Evolutionary conservation across 2,329 filamentous ascomycete species (phyloP).

Genomic region (Pseudogymnoascus sp.): DNA sequence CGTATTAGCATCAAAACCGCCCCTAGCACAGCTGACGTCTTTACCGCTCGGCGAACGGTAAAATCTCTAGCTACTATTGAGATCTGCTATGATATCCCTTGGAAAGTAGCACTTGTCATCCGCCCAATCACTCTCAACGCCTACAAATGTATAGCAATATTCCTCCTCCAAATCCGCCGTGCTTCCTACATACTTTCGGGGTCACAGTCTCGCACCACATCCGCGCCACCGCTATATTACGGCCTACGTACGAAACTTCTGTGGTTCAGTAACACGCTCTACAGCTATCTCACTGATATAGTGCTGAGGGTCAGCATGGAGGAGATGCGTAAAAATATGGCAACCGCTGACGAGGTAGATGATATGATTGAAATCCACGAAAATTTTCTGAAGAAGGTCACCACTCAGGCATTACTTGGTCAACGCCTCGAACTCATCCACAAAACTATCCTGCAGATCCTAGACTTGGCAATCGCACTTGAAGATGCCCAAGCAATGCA

Average conservation of each 20-base stretch:
- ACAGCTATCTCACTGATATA: slow-evolving; percentile 69
- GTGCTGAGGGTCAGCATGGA: slow-evolving; percentile 58
- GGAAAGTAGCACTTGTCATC: slow-evolving; percentile 67
- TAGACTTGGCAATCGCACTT: slow-evolving; percentile 69
- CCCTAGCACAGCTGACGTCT: slow-evolving; percentile 36
- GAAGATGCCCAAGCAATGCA: slow-evolving; percentile 50
- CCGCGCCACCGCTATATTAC: slow-evolving; percentile 48
- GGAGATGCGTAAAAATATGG: slow-evolving; percentile 52
- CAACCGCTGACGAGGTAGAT: slow-evolving; percentile 65
- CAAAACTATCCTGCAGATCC: slow-evolving; percentile 64
- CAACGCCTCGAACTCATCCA: slow-evolving; percentile 63
- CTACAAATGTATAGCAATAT: slow-evolving; percentile 68
- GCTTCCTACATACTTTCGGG: slow-evolving; percentile 61
- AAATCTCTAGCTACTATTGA: slow-evolving; percentile 56
- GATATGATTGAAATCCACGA: slow-evolving; percentile 69
- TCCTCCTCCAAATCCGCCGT: slow-evolving; percentile 72
- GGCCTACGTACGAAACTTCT: slow-evolving; percentile 62
- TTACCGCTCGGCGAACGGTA: slow-evolving; percentile 51
- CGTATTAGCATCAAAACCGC: slow-evolving; percentile 55
- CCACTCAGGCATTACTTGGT: slow-evolving; percentile 64
- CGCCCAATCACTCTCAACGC: slow-evolving; percentile 54
- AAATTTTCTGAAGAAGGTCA: slow-evolving; percentile 54
- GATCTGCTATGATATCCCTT: slow-evolving; percentile 61
- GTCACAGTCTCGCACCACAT: slow-evolving; percentile 39
- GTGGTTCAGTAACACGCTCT: slow-evolving; percentile 71